Base-by-base conservation (phyloP, 2,329 filamentous ascomycete species). In the Verticillium albo-atrum region DNA sequence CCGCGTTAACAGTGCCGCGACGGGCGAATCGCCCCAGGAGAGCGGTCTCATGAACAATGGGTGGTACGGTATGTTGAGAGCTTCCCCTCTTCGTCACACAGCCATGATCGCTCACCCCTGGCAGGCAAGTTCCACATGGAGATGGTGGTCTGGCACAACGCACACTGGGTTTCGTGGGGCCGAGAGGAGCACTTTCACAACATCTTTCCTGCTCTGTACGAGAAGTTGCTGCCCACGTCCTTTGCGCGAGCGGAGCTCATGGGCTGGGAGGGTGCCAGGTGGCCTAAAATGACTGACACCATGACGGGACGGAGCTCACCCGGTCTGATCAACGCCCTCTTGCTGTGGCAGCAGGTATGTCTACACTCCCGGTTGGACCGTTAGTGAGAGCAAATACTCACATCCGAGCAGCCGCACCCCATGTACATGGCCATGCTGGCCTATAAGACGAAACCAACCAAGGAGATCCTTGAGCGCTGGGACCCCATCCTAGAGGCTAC, bases 401-500 rank as follows among this genome's bases (percentile, higher is more conserved):
- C 26, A 17, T 9, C 5, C 5, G 4, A 6, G 51, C 1, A 62
- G 66, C 84, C 83, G 4, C 84, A 87, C 66, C 76, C 80, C 0
- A 81, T 86, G 75, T 84, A 83, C 64, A 82, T 86, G 63, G 84
- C 84, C 0, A 83, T 85, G 66, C 70, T 80, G 23, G 80, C 68
- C 1, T 67, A 68, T 30, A 66, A 69, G 53, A 58, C 65, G 0
- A 58, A 61, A 4, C 66, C 68, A 1, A 66, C 55, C 3, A 58
- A 70, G 1, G 68, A 72, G 6, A 83, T 78, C 0, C 66, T 87
- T 3, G 57, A 68, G 37, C 77, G 76, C 32, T 87, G 85, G 84
- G 80, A 86, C 58, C 66, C 68, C 0, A 68, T 87, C 6, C 62
- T 87, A 2, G 77, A 74, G 1, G 74, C 75, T 0, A 76, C 80